These are phyloP conservation scores for Capsella bursapastoris DNA, from an alignment of 345 rosid species.

Conservation along the genomic window DNA sequence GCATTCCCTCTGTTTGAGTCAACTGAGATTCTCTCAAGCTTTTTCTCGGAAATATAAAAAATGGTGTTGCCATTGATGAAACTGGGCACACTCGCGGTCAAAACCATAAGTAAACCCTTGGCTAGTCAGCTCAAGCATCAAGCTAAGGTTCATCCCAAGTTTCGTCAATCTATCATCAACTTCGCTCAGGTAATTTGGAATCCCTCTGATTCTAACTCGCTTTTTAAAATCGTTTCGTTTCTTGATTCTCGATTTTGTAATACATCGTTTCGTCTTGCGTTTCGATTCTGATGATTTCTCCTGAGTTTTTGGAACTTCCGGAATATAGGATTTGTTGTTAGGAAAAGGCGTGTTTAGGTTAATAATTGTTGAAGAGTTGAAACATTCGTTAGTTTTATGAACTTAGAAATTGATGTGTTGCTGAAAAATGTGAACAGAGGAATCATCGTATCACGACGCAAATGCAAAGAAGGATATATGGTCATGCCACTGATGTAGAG, in stretches of 20 bases:
- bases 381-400: conserved; percentile 4
- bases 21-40: conserved; percentile 13
- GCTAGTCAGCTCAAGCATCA: conserved; percentile 80
- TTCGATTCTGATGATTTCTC: background rate
- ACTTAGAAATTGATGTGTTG: background rate
- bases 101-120: conserved; percentile 75
- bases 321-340: background rate
- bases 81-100: conserved; percentile 71
- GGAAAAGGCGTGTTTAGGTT: background rate
- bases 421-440: conserved; percentile 49
- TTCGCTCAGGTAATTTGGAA: conserved; percentile 68
- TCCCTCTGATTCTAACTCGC: background rate
- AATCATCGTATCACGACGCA: conserved; percentile 78
- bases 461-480: conserved; percentile 75
- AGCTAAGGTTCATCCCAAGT: conserved; percentile 74
- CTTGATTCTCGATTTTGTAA: background rate
- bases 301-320: background rate
- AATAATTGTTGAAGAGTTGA: background rate
- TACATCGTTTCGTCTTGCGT: background rate
- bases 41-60: background rate
- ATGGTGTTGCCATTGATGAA: conserved; percentile 80
- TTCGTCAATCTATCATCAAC: conserved; percentile 69
- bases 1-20: conserved; percentile 3
- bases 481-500: conserved; percentile 85
- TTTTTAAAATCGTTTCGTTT: background rate